Evolutionary conservation across 2,329 filamentous ascomycete species (phyloP), one percentile per base, ranked within the genome.

Genomic region (Pestalotiopsis fici): DNA sequence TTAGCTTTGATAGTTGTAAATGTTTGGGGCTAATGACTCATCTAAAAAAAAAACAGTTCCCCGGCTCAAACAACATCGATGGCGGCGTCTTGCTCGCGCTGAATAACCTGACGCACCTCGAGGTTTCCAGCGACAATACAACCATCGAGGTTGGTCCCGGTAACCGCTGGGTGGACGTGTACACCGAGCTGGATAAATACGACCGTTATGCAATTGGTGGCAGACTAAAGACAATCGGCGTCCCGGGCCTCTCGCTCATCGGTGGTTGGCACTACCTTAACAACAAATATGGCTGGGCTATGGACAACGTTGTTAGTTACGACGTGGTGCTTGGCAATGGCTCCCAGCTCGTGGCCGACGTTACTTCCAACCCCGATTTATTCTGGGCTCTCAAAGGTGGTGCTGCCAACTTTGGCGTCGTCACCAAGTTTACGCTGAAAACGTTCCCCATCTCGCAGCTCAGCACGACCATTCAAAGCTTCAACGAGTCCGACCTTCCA

Each of bases 401-500:
- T 1, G 60, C 21, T 13, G 28, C n/a, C 37, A 50, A 64, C 23
- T 64, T 25, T 27, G 60, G 60, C 1, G 25, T 64, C 31, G 60
- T 50, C 25, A 64, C 60, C 15, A 64, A 64, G 15, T 64, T 64
- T 25, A 54, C 23, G 1, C 13, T 54, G 3, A 18, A 54, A 28
- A 27, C 60, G 11, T 61, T 31, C 28, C 28, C 25, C 5, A 70
- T 74, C 9, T 69, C 74, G 1, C 27, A 60, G 12, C 69, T 80
- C 21, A 78, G 73, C 64, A 79, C 75, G 18, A 79, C 77, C 1
- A 73, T 77, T 15, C 78, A 80, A 61, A 50, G 71, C 0, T 80
- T 74, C 65, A 71, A 76, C 15, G 73, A 80, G 50, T 68, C 65
- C 0, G 59, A 63, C 0, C 65, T 75, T 1, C 67, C 68, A 0